Percentiles rank a stretch among this genome's conserved stretches.
phyloP scores from a whole-genome alignment of 495 filamentous ascomycete species.

The Penicillium samsonianum region DNA sequence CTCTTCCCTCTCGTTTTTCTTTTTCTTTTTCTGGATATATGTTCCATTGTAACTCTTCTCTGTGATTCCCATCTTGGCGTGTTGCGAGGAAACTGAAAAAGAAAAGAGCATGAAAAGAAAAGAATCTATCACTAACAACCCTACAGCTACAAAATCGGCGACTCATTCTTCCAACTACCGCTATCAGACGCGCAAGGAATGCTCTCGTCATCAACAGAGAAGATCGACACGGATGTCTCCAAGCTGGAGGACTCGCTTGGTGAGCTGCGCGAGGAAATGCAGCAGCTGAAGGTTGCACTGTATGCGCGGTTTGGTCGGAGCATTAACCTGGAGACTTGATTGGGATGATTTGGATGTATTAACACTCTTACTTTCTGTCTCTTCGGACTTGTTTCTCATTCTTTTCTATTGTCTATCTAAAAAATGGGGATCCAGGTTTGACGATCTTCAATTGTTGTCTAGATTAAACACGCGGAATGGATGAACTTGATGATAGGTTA shows the following conservation, averaged over 20 bases:
- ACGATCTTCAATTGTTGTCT: not conserved
- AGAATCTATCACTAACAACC: not conserved
- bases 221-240: constrained; percentile 73
- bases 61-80: not conserved
- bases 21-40: constrained; percentile 3
- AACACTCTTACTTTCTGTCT: not conserved
- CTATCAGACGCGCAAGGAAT: constrained; percentile 81
- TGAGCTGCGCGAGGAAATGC: constrained; percentile 79
- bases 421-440: not conserved
- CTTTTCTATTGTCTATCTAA: constrained; percentile 4
- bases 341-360: not conserved
- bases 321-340: constrained; percentile 88
- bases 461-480: not conserved
- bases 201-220: constrained; percentile 67
- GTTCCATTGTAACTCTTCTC: not conserved
- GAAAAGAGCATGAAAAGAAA: not conserved
- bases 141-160: constrained; percentile 89
- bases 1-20: constrained; percentile 3
- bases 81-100: not conserved
- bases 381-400: not conserved
- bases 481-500: not conserved
- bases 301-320: constrained; percentile 93
- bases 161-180: constrained; percentile 87
- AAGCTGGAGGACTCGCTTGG: constrained; percentile 74
- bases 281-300: constrained; percentile 80